Conservation (phyloP, 148 eudicot genomes). For the Rhododendron ovatum region DNA sequence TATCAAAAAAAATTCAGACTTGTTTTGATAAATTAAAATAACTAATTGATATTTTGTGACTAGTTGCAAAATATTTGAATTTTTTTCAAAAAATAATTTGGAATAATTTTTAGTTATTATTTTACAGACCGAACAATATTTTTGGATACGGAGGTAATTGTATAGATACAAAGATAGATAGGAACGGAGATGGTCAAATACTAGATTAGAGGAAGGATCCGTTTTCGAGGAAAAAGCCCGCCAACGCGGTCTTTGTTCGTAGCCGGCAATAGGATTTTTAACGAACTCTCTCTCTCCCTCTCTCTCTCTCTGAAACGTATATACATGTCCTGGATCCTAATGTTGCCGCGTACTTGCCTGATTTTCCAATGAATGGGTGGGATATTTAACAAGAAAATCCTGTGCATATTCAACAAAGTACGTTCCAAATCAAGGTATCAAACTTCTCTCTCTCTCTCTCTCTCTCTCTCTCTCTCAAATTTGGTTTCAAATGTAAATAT, state of each 20-base stretch:
- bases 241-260: slow-evolving; percentile 30
- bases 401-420: slow-evolving; percentile 10
- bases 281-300: not conserved
- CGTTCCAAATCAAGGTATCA: slow-evolving; percentile 38
- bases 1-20: not conserved
- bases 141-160: no score
- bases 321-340: not conserved
- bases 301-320: slow-evolving; percentile 1
- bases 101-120: no score
- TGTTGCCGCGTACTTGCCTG: not conserved
- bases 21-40: no score
- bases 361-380: slow-evolving; percentile 21
- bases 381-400: not conserved
- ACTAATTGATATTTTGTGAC: no score
- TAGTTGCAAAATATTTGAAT: no score
- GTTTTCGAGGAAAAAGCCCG: slow-evolving; percentile 13
- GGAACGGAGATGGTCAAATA: no score
- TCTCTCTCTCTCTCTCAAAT: no score
- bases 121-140: no score
- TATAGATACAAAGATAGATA: no score
- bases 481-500: not conserved
- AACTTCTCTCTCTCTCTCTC: no score
- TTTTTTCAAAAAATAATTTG: no score
- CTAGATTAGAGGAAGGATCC: not conserved
- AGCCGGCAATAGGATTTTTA: not conserved